Evolutionary conservation across 2,329 filamentous ascomycete species (phyloP), one percentile per base, ranked within the genome.

Genomic region (Colletotrichum magnum): DNA sequence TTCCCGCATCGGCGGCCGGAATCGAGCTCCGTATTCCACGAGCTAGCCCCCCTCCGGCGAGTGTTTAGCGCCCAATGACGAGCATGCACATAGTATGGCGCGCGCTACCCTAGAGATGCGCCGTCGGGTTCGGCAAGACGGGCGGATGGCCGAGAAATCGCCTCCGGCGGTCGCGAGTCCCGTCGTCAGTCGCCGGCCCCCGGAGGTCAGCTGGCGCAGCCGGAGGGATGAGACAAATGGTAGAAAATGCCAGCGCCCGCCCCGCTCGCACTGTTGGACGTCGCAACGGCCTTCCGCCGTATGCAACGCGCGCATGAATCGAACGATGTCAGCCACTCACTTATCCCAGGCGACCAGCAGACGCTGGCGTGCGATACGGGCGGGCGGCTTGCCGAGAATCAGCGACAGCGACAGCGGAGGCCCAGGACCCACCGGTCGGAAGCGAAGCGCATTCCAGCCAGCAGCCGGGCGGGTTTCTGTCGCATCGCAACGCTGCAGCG

Each of bases 1-100:
- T 68, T 64, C 53, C 65, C 65, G 60, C 47, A 21, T 45, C 36
- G 51, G 48, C 64, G 51, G 59, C n/a, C 52, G 59, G 64, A 50
- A 43, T 43, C 13, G 41, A 15, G 13, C 15, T 43, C 41, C 41
- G 10, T 36, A 36, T 36, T 36, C 32, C 41, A 43, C 41, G 41
- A 43, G 16, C 41, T 43, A 43, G 32, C 32, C 7, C 32, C 32
- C 32, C 32, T 36, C 32, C 32, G 32, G 32, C 32, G 32, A 36
- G 32, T 36, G 32, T 36, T 36, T 24, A 4, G 21, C 32, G 32
- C 9, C 32, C 7, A 9, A 10, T 36, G 32, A 10, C 32, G 21
- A 36, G 32, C 10, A 36, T 6, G 32, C 21, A 24, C 21, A 24
- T 24, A 24, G 21, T 36, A 36, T 7, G 32, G 32, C 32, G 32